Conservation (phyloP, 2,329 filamentous ascomycete genomes). For the Calonectria pseudoturangicola region DNA sequence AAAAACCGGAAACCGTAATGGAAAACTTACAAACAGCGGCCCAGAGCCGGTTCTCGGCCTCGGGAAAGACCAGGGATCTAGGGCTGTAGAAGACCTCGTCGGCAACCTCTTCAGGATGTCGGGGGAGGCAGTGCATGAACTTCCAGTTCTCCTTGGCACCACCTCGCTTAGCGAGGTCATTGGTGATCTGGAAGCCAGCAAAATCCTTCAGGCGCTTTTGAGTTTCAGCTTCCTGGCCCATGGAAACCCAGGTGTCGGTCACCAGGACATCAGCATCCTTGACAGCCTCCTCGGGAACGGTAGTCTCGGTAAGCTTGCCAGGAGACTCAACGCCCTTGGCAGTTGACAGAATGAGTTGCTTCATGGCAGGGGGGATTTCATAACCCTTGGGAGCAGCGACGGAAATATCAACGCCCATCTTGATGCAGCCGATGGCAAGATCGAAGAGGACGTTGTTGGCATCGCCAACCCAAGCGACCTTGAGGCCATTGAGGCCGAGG, state of each 20-base stretch:
- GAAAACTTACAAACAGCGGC: constrained; percentile 82
- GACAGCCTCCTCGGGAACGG: constrained; percentile 87
- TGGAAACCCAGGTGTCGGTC: constrained; percentile 98
- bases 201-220: constrained; percentile 87
- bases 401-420: constrained; percentile 89
- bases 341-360: constrained; percentile 80
- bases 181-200: constrained; percentile 92
- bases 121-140: constrained; percentile 98
- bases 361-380: constrained; percentile 85
- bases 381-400: constrained; percentile 93
- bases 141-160: constrained; percentile 94
- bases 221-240: constrained; percentile 95
- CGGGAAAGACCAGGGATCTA: constrained; percentile 90
- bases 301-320: constrained; percentile 84
- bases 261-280: constrained; percentile 92
- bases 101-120: constrained; percentile 93
- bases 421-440: constrained; percentile 89
- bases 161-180: constrained; percentile 86
- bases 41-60: constrained; percentile 97
- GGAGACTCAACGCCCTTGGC: constrained; percentile 73
- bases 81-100: constrained; percentile 96
- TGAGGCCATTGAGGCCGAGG: constrained; percentile 86
- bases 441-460: constrained; percentile 98
- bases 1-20: background rate
- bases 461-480: constrained; percentile 97